These are phyloP conservation scores for Leucocoprinus sp. DNA, from an alignment of 768 basidiomycete species.

Conservation along the genomic window DNA sequence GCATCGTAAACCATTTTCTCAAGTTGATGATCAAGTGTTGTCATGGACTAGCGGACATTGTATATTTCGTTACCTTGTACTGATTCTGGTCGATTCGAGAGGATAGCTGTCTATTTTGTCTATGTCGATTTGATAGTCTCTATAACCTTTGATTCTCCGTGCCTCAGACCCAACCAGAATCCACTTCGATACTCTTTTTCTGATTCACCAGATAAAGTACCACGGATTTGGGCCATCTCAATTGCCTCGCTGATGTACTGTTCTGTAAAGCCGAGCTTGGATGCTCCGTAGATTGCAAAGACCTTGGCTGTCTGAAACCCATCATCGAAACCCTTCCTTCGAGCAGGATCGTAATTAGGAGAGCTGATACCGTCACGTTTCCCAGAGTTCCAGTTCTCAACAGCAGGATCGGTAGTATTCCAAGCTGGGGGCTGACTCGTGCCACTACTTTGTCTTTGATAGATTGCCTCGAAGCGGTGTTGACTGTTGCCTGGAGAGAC, in stretches of 20 bases:
- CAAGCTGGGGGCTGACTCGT: neutral
- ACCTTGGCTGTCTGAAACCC: conserved; percentile 47
- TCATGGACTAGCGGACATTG: no score
- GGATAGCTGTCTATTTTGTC: neutral
- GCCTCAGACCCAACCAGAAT: conserved; percentile 41
- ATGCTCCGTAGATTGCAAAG: conserved; percentile 42
- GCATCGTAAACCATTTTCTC: no score
- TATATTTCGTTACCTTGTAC: no score
- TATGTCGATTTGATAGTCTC: neutral
- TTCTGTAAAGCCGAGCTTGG: conserved; percentile 49
- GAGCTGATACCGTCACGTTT: conserved; percentile 12
- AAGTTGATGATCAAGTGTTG: no score
- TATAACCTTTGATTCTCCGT: conserved; percentile 26
- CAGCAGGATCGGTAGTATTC: conserved; percentile 6
- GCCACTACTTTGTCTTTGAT: conserved; percentile 13
- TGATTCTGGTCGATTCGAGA: no score
- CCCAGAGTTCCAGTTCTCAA: neutral
- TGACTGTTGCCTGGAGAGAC: neutral
- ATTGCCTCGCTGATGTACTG: conserved; percentile 51
- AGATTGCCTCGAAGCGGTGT: conserved; percentile 23
- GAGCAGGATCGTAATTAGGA: no score
- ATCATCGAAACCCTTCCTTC: conserved; percentile 45
- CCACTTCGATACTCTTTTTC: conserved; percentile 35
- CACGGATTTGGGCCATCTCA: conserved; percentile 24
- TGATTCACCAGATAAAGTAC: conserved; percentile 27